These are phyloP conservation scores for Isatis tinctoria DNA, from an alignment of 345 rosid species.

Conservation along the genomic window DNA sequence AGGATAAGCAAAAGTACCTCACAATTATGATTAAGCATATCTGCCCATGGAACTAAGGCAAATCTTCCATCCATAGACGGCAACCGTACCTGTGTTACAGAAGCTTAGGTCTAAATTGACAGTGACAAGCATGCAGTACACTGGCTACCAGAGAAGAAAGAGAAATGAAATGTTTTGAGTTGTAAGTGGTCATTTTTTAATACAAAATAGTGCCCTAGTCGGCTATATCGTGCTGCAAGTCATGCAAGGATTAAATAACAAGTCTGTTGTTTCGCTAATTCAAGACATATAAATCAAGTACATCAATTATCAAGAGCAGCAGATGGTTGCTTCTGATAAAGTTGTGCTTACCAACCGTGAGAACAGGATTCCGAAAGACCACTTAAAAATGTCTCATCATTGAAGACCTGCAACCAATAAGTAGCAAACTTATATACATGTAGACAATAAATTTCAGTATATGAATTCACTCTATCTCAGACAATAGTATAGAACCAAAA, in stretches of 20 bases:
- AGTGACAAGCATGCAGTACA: conserved; percentile 11
- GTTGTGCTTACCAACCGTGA: conserved; percentile 79
- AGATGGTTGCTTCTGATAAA: neutral
- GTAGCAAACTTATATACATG: conserved; percentile 17
- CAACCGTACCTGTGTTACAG: conserved; percentile 61
- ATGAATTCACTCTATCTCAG: neutral
- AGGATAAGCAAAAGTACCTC: conserved; percentile 47
- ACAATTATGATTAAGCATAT: conserved; percentile 94
- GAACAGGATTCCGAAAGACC: conserved; percentile 97
- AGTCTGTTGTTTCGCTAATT: neutral
- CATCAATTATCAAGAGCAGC: neutral
- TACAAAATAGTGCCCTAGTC: neutral
- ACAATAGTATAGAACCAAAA: neutral
- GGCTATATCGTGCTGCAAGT: neutral
- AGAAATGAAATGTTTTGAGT: neutral
- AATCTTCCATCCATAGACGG: conserved; percentile 93
- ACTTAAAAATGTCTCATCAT: conserved; percentile 85
- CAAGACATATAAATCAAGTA: neutral
- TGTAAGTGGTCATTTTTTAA: neutral
- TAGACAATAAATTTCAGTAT: neutral
- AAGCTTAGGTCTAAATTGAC: conserved; percentile 1
- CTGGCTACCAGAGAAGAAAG: neutral
- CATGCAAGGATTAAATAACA: neutral
- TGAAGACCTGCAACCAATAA: conserved; percentile 59
- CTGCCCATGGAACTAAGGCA: conserved; percentile 99